Percentiles rank a stretch among this genome's conserved stretches.
phyloP scores from a whole-genome alignment of 2,329 filamentous ascomycete species.

The Talaromyces verruculosus region DNA sequence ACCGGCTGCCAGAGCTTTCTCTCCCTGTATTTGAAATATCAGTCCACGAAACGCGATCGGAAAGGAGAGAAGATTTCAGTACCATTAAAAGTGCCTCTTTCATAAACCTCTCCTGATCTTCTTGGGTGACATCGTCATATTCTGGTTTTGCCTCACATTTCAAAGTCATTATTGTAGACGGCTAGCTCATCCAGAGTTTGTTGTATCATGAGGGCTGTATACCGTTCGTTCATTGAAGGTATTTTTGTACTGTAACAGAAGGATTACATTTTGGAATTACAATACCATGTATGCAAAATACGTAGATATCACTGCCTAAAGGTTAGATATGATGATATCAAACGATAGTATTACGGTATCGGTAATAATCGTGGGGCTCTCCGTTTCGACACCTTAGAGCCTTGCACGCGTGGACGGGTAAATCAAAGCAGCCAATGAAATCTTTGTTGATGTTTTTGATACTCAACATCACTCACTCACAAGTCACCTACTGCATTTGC shows the following conservation, averaged over 20 bases:
- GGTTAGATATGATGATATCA: not conserved
- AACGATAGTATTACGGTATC: not conserved
- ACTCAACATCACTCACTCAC: not conserved
- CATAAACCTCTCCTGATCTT: slow-evolving; percentile 66
- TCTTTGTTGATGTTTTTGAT: not conserved
- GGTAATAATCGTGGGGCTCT: not conserved
- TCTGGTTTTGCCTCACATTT: not conserved
- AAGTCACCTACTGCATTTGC: not conserved
- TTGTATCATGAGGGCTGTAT: not conserved
- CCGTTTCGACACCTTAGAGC: slow-evolving; percentile 6
- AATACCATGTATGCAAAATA: not conserved
- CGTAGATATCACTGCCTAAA: not conserved
- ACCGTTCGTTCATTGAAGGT: not conserved
- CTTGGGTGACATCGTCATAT: slow-evolving; percentile 23
- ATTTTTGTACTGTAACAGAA: not conserved
- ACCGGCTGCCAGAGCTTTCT: slow-evolving; percentile 77
- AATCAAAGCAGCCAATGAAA: not conserved
- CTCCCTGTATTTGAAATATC: slow-evolving; percentile 58
- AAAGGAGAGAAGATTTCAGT: slow-evolving; percentile 23
- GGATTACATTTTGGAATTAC: not conserved
- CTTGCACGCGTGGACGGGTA: not conserved
- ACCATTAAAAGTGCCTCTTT: slow-evolving; percentile 85
- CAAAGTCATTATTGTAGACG: not conserved
- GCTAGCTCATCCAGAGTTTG: not conserved
- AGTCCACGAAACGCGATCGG: not conserved